These are phyloP conservation scores for Microcos paniculata DNA, from an alignment of 345 rosid species.

Conservation along the genomic window DNA sequence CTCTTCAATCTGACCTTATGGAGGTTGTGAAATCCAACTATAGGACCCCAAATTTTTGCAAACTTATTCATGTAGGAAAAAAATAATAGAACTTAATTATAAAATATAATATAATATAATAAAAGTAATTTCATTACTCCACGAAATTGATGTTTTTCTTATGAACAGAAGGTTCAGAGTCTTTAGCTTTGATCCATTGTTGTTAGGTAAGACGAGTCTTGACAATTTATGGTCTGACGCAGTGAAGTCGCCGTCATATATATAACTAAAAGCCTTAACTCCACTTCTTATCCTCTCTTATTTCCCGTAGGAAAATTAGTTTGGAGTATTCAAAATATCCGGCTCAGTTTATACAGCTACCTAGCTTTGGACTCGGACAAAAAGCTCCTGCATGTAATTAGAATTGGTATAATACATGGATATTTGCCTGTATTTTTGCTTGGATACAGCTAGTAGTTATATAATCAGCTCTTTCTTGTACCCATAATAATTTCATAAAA, in stretches of 20 bases:
- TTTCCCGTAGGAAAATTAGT: background rate
- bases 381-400: background rate
- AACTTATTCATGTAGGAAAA: background rate
- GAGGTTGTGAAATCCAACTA: background rate
- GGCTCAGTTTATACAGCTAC: background rate
- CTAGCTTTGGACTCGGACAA: background rate
- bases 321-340: background rate
- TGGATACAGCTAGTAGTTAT: background rate
- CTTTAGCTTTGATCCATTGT: background rate
- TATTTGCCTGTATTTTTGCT: background rate
- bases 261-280: background rate
- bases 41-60: background rate
- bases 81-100: too few species aligned
- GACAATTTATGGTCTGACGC: constrained; percentile 1
- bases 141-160: background rate
- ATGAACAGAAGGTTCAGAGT: background rate
- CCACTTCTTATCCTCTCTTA: too few species aligned
- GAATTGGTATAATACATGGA: background rate
- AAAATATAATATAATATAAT: too few species aligned
- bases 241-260: constrained; percentile 9
- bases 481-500: background rate
- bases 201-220: constrained; percentile 5
- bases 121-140: background rate
- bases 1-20: background rate
- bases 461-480: background rate